Conservation (phyloP, 345 rosid species). For the Limnanthes douglasii region DNA sequence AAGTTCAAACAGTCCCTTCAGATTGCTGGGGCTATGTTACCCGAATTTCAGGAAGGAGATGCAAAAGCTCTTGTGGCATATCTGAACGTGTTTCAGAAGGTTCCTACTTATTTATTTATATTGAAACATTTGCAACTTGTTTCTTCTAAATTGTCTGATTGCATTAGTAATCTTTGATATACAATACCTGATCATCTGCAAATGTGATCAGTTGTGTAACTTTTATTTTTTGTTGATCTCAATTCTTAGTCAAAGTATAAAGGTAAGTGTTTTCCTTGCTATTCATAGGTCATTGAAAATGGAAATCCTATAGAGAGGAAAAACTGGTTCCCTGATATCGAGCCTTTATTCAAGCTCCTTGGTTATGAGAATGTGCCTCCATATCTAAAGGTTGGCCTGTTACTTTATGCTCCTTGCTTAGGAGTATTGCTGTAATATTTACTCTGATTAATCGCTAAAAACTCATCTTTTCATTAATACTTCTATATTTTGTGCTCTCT, state of each 20-base stretch:
- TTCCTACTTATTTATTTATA: constrained; percentile 14
- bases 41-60: constrained; percentile 89
- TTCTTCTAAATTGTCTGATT: neutral
- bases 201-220: no score
- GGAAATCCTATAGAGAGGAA: constrained; percentile 74
- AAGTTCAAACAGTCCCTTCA: constrained; percentile 85
- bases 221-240: neutral
- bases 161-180: no score
- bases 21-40: constrained; percentile 76
- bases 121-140: constrained; percentile 2
- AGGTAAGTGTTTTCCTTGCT: neutral
- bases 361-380: constrained; percentile 91
- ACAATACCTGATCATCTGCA: no score
- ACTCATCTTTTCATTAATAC: no score
- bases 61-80: constrained; percentile 96
- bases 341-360: constrained; percentile 93
- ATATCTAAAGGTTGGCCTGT: constrained; percentile 55
- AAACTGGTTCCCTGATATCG: constrained; percentile 86
- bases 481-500: constrained; percentile 11
- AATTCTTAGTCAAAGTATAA: neutral
- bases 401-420: constrained; percentile 8
- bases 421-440: constrained; percentile 2
- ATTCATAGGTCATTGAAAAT: constrained; percentile 57
- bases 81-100: constrained; percentile 92
- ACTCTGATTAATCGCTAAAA: no score